Evolutionary conservation across 441 rosid species (phyloP), one percentile per base, ranked within the genome.

Genomic region (Metrosideros polymorpha): DNA sequence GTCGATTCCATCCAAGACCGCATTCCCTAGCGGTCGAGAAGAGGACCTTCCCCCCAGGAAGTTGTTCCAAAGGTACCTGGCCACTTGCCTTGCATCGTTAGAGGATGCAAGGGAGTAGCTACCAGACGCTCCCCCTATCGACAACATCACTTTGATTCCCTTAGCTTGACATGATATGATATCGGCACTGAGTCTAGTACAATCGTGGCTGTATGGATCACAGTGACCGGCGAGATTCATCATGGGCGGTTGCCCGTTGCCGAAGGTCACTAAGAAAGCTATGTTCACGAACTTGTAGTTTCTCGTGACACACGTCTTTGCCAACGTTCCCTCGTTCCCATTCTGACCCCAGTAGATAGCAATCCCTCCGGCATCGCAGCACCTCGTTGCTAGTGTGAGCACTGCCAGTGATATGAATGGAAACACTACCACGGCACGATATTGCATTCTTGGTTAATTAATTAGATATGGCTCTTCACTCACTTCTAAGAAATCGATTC

Each of bases 381-480:
- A 4, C 27, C 47, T 42, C 30, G 14, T 10, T 1, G 27, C 0
- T 7, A 71, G 25, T 9, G 13, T 3, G 3, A 55, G 59, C 10
- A 9, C 29, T 0, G 25, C 29, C 2, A 0, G 59, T 29, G 12
- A 4, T 55, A 25, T 6, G 0, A 55, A 55, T 6, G 0, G 14
- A 55, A 55, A 55, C n/a, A 9, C 59, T 10, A 55, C 14, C 29
- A 0, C 0, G 0, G 14, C 29, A 2, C 6, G 1, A 55, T 0
- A 55, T 0, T 55, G 59, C 59, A 55, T 10, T 55, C 0, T 25
- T n/a, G 59, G 0, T 25, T 55, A 24, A 24, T 55, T 55, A 25
- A 14, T 55, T 25, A 25, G n/a, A 55, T 29, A 25, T n/a, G n/a
- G 4, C 14, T 0, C 14, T 55, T 55, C 0, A 0, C 14, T 9